Conservation (phyloP, 2,329 filamentous ascomycete genomes). For the Aciculosporium take region DNA sequence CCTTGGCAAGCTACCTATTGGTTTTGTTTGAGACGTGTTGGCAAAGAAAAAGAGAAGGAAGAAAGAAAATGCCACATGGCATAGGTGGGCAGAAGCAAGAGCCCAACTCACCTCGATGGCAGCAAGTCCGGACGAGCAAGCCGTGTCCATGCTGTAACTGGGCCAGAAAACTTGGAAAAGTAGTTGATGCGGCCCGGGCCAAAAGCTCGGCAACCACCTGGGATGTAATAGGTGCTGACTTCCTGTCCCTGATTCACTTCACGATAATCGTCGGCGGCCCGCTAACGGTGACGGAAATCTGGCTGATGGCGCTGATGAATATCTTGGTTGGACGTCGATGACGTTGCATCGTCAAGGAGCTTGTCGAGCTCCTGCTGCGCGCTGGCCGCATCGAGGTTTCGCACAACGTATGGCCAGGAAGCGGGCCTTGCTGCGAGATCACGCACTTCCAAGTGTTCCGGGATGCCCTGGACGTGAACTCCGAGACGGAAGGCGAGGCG, state of each 20-base stretch:
- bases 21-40: conserved; percentile 20
- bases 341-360: conserved; percentile 11
- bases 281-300: conserved; percentile 22
- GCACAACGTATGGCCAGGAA: conserved; percentile 28
- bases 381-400: conserved; percentile 15
- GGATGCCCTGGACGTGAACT: conserved; percentile 27
- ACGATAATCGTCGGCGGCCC: conserved; percentile 10
- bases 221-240: conserved; percentile 46
- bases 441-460: conserved; percentile 25
- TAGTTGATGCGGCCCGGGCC: conserved; percentile 52
- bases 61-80: too few relatives aligned
- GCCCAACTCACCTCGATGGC: conserved; percentile 43
- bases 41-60: conserved; percentile 31
- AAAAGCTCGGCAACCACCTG: conserved; percentile 61
- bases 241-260: conserved; percentile 80
- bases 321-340: conserved; percentile 18
- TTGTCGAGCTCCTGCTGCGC: conserved; percentile 25
- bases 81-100: neutral
- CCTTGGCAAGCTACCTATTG: conserved; percentile 3
- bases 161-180: conserved; percentile 66
- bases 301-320: conserved; percentile 24
- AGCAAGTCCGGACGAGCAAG: conserved; percentile 60
- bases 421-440: conserved; percentile 13
- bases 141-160: conserved; percentile 59
- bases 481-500: conserved; percentile 32